Base-by-base conservation (phyloP, 106 monocot species). In the Dactylorhiza incarnata region DNA sequence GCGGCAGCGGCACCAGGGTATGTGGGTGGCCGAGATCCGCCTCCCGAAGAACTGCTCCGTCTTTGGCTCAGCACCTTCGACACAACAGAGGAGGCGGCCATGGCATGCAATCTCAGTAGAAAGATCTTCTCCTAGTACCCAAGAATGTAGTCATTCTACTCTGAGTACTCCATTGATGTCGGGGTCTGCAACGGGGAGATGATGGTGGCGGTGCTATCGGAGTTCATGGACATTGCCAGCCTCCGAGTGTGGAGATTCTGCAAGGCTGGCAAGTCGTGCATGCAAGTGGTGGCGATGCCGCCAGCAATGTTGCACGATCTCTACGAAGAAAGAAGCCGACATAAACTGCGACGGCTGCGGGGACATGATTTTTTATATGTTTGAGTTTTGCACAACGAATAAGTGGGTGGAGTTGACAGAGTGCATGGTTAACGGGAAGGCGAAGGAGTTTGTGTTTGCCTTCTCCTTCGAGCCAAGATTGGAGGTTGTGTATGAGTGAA, bases 391-490 rank as follows among this genome's bases (percentile, higher is more conserved):
- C 29, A 58, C 10, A 10, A 16, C 24, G 1, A 78, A 84, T 62
- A 62, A 77, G 49, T 94, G 90, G 93, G 43, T 44, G 26, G 93
- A 94, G 86, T 72, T 94, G 45, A 84, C 93, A 54, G 83, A 82
- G 81, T 89, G 86, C 47, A 53, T 44, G 59, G 84, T 86, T 23
- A 73, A 88, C 63, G 88, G 93, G 10, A 78, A 78, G 52, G 59
- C 71, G 13, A 81, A 62, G 69, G 86, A 90, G 48, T 86, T 88
- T 82, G 78, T 88, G 81, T 86, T 88, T 67, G 90, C 93, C 22
- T 90, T 94, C 84, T 74, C 84, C 7, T 90, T 94, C 67, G 88
- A 94, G 81, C 93, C 93, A 2, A 94, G 93, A 74, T 24, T 94
- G 14, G 90, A 94, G 79, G 90, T 19, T 62, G 48, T 56, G 84